Conservation (phyloP, 306 rosid genomes). For the Citrullus amarus region DNA sequence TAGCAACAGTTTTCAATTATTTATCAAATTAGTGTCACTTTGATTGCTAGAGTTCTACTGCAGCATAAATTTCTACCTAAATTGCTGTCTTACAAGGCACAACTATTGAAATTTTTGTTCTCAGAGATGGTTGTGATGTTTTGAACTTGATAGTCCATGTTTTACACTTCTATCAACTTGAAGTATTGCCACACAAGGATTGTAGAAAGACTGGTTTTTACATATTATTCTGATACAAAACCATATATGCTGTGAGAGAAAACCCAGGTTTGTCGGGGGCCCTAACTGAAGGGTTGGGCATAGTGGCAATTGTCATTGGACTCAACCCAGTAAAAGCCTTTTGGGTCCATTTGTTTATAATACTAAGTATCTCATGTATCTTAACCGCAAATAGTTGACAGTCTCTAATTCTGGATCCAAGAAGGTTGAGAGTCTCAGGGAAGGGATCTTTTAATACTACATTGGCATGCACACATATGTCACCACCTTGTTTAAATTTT, state of each 20-base stretch:
- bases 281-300: not conserved
- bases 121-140: not conserved
- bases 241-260: not conserved
- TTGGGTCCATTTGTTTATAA: not conserved
- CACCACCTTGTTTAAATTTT: conserved; percentile 10
- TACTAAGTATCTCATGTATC: not conserved
- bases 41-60: conserved; percentile 3
- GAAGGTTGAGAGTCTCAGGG: not conserved
- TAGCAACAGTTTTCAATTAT: conserved; percentile 13
- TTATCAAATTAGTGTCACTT: conserved; percentile 13
- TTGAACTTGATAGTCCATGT: not conserved
- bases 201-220: not conserved
- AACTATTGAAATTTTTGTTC: not conserved
- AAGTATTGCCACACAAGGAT: not conserved
- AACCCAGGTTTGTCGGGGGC: not conserved
- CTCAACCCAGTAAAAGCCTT: not conserved
- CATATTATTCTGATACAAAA: not conserved
- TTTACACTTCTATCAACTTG: not conserved
- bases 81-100: not conserved
- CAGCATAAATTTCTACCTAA: not conserved
- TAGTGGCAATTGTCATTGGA: not conserved
- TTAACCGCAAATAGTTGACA: not conserved
- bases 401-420: not conserved
- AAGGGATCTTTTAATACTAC: not conserved
- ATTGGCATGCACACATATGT: not conserved